Evolutionary conservation across 768 basidiomycete species (phyloP), one percentile per base, ranked within the genome.

Genomic region (Crepidotus variabilis): DNA sequence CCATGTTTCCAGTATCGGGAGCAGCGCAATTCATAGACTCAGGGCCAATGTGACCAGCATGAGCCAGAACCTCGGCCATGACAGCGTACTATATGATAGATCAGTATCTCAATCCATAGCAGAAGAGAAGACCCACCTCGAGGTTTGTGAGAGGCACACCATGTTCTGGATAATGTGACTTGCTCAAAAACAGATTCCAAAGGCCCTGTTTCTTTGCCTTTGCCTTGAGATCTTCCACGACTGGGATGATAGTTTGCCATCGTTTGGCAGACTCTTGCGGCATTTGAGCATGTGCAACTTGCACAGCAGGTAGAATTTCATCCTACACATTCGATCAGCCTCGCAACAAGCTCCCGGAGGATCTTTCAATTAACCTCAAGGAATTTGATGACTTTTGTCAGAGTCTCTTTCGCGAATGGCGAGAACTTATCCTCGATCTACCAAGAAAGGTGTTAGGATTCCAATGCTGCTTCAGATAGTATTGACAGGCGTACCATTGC

Each of bases 1-100:
- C 94, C 94, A 98, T 98, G 70, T 98, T 98, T 1, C 95, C 96
- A 4, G 96, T 98, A 71, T 98, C 96, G 28, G 96, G 96, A 13
- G 95, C 94, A 22, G 94, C 86, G 72, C 94, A 98, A 67, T 99
- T 99, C 55, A 90, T 86, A 11, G 82, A 85, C 73, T 98, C 88
- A 20, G 95, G 86, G 2, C 88, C 92, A 50, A 94, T 72, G 60
- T 87, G 87, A 8, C 89, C 87, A 20, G 82, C 87, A 55, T 92
- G 85, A 3, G 95, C 95, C 61, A 98, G 81, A 46, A 97, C 72
- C 71, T 97, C 96, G n/a, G 94, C 94, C 87, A 98, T 97, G 24
- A 98, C 89, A 36, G 91, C 93, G 69, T 99, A 98, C 93, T 95
- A 61, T 45, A 61, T 23, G 22, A 18, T 32, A 34, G 39, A n/a